Conservation (phyloP, 2,329 filamentous ascomycete genomes). For the Bisporella sp. region DNA sequence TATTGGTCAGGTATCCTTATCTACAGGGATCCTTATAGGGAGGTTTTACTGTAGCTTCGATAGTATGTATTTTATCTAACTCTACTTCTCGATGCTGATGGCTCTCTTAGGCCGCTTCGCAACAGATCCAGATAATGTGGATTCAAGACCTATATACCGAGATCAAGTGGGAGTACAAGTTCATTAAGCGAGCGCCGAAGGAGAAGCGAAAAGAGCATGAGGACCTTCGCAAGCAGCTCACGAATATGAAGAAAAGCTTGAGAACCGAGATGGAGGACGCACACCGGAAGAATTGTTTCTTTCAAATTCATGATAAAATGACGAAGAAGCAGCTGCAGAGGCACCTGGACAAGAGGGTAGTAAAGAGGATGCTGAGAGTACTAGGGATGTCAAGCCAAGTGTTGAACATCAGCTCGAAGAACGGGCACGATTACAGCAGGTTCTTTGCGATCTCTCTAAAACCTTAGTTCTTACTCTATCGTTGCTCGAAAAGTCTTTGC, state of each 20-base stretch:
- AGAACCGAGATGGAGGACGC: neutral
- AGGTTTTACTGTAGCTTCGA: neutral
- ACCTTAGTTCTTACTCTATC: conserved; percentile 4
- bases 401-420: conserved; percentile 16
- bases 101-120: neutral
- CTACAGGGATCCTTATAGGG: conserved; percentile 1
- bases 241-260: conserved; percentile 9
- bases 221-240: conserved; percentile 9
- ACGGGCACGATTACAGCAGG: conserved; percentile 12
- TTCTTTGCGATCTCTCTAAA: conserved; percentile 17
- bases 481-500: conserved; percentile 6
- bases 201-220: conserved; percentile 5
- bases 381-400: neutral
- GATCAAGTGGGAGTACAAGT: conserved; percentile 15
- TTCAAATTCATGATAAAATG: conserved; percentile 11
- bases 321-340: conserved; percentile 13
- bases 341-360: neutral
- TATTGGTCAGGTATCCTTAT: conserved; percentile 1
- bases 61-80: neutral
- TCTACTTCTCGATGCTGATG: too few species aligned
- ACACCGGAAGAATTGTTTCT: conserved; percentile 13
- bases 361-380: neutral
- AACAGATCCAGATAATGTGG: conserved; percentile 10
- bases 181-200: conserved; percentile 11
- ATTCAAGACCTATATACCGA: conserved; percentile 6